A percentile compares a stretch with the other conserved stretches of the same genome.
These are phyloP conservation scores for Hypoxylon subgilvum DNA, from an alignment of 495 filamentous ascomycete species.

Conservation along the genomic window DNA sequence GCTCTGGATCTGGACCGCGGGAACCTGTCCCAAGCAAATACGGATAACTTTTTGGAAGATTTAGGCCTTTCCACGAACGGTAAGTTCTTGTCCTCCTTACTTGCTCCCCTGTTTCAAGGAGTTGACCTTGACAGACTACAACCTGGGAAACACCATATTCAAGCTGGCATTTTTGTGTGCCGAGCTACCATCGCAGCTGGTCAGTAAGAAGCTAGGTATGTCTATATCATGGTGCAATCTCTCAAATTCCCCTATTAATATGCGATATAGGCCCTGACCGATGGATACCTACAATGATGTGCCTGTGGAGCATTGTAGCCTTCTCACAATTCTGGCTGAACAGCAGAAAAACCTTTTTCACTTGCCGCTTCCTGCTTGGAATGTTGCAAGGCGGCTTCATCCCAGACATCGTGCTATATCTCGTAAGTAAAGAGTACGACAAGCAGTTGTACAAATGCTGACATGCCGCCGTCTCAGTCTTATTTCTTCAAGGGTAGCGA, in stretches of 20 bases:
- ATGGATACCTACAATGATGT: constrained; percentile 84
- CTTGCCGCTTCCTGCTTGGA: constrained; percentile 68
- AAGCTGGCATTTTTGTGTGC: constrained; percentile 68
- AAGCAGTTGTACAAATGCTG: neutral
- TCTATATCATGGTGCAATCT: constrained; percentile 74
- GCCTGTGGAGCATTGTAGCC: constrained; percentile 75
- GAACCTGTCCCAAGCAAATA: constrained; percentile 35
- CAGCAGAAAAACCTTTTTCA: constrained; percentile 62
- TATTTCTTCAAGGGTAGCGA: constrained; percentile 74
- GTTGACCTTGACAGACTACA: too few relatives aligned
- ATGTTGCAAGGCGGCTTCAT: constrained; percentile 71
- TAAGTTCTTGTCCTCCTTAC: too few relatives aligned
- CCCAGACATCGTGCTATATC: constrained; percentile 55
- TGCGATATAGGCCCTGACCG: constrained; percentile 65
- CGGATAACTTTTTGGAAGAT: constrained; percentile 68
- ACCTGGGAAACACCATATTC: constrained; percentile 76
- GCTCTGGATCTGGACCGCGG: constrained; percentile 28
- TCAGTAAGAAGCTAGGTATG: constrained; percentile 75
- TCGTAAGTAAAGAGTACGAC: constrained; percentile 47
- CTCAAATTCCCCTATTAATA: constrained; percentile 30
- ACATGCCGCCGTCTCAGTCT: constrained; percentile 3
- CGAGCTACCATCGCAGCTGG: constrained; percentile 75
- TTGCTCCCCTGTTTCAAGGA: too few relatives aligned
- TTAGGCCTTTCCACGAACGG: constrained; percentile 63
- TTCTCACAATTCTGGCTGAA: constrained; percentile 68